Evolutionary conservation across 2,329 filamentous ascomycete species (phyloP).

Genomic region (Madurella mycetomatis): DNA sequence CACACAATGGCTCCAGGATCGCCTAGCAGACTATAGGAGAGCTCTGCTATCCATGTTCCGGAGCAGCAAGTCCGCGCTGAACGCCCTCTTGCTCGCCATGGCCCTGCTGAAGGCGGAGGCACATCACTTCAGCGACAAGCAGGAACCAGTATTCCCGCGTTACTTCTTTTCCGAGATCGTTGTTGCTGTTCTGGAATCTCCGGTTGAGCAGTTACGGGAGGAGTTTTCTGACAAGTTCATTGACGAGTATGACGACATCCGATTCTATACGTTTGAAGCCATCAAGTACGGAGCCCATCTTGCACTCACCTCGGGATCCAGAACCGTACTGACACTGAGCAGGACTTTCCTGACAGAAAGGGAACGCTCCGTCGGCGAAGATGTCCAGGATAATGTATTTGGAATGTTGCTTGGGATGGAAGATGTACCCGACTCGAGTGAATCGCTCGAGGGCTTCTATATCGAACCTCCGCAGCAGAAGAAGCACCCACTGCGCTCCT

Average conservation of each 20-base stretch:
- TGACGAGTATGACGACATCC: conserved; percentile 76
- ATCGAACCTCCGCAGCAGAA: conserved; percentile 59
- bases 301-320: conserved; percentile 22
- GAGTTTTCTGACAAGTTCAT: conserved; percentile 77
- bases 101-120: conserved; percentile 76
- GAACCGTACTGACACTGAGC: conserved; percentile 17
- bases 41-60: conserved; percentile 58
- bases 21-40: conserved; percentile 66
- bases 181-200: conserved; percentile 53
- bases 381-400: conserved; percentile 53
- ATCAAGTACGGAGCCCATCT: conserved; percentile 54
- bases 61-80: conserved; percentile 59
- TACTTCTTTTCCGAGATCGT: conserved; percentile 64
- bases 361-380: conserved; percentile 28
- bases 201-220: conserved; percentile 57
- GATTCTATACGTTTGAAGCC: conserved; percentile 74
- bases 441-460: conserved; percentile 67
- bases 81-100: conserved; percentile 76
- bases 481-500: conserved; percentile 60
- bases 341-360: conserved; percentile 33
- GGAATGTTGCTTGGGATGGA: conserved; percentile 64
- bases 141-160: conserved; percentile 66
- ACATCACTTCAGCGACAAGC: conserved; percentile 54
- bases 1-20: conserved; percentile 71
- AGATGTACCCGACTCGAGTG: conserved; percentile 61